Conservation (phyloP, 352 stramenopile genomes). For the Phytophthora podocarpi region DNA sequence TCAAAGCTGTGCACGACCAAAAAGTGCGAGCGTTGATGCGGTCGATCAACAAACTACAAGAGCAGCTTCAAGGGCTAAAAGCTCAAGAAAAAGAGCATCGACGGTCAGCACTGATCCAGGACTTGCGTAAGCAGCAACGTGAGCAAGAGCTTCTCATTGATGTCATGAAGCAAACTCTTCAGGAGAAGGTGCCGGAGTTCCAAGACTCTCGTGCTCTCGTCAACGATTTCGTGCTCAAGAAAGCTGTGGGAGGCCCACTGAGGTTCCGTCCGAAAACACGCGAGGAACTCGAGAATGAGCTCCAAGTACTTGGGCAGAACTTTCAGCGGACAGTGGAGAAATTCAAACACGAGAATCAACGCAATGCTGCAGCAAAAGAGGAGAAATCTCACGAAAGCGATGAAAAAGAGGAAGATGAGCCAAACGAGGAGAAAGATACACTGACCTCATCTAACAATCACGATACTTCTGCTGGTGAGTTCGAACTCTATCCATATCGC, state of each 20-base stretch:
- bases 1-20: conserved; percentile 70
- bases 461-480: conserved; percentile 11
- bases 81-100: conserved; percentile 88
- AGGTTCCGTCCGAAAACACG: conserved; percentile 85
- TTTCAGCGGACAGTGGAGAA: conserved; percentile 70
- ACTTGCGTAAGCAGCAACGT: conserved; percentile 69
- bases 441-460: conserved; percentile 2
- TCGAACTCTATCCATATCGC: background rate
- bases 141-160: conserved; percentile 88
- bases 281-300: conserved; percentile 88
- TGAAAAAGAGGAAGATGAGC: conserved; percentile 37
- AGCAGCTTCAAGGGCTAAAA: conserved; percentile 74
- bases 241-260: conserved; percentile 71
- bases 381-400: conserved; percentile 38
- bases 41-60: conserved; percentile 83
- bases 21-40: conserved; percentile 89
- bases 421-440: conserved; percentile 39
- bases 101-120: conserved; percentile 85
- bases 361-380: conserved; percentile 30
- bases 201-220: conserved; percentile 62
- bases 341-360: conserved; percentile 57
- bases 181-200: conserved; percentile 71
- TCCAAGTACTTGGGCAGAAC: conserved; percentile 71
- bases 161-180: conserved; percentile 80
- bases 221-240: conserved; percentile 90